Percentiles rank a stretch among this genome's conserved stretches.
phyloP scores from a whole-genome alignment of 352 stramenopile genomes.

The Phytopythium montanum region DNA sequence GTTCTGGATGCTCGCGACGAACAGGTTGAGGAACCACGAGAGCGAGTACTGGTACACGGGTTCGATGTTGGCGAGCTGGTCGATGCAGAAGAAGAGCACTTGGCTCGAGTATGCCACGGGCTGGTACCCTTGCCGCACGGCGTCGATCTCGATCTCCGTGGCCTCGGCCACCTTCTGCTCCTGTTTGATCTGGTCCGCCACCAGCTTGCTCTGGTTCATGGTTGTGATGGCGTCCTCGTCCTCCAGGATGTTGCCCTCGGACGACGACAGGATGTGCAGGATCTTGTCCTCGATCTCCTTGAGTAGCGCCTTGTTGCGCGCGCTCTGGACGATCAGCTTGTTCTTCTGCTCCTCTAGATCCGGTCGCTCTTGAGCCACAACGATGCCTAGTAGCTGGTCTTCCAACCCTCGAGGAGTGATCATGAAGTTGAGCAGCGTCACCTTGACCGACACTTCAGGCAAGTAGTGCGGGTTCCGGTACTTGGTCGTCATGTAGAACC shows the following conservation, averaged over 20 bases:
- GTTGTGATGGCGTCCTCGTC: slow-evolving; percentile 92
- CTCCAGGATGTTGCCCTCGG: slow-evolving; percentile 92
- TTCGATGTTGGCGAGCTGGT: slow-evolving; percentile 92
- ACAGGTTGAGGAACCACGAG: slow-evolving; percentile 92
- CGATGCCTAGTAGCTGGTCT: slow-evolving; percentile 91
- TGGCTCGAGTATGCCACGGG: slow-evolving; percentile 89
- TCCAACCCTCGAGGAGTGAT: slow-evolving; percentile 92
- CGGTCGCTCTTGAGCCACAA: slow-evolving; percentile 90
- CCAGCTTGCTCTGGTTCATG: slow-evolving; percentile 88
- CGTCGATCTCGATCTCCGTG: slow-evolving; percentile 90
- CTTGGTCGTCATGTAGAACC: slow-evolving; percentile 96
- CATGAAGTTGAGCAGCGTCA: slow-evolving; percentile 95
- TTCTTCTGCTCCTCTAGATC: slow-evolving; percentile 94
- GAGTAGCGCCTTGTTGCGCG: slow-evolving; percentile 88
- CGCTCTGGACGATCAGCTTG: slow-evolving; percentile 89
- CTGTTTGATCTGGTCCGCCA: slow-evolving; percentile 92
- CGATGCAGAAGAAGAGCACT: slow-evolving; percentile 94
- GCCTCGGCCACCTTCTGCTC: slow-evolving; percentile 90
- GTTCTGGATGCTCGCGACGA: slow-evolving; percentile 85
- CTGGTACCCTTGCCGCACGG: slow-evolving; percentile 84
- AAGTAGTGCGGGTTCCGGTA: slow-evolving; percentile 93
- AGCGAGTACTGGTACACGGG: slow-evolving; percentile 93
- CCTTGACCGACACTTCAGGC: slow-evolving; percentile 91
- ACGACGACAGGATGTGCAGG: slow-evolving; percentile 89
- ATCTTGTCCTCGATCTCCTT: slow-evolving; percentile 96